Evolutionary conservation across 2,329 filamentous ascomycete species (phyloP).

Genomic region (Ophiocordyceps robertsii): DNA sequence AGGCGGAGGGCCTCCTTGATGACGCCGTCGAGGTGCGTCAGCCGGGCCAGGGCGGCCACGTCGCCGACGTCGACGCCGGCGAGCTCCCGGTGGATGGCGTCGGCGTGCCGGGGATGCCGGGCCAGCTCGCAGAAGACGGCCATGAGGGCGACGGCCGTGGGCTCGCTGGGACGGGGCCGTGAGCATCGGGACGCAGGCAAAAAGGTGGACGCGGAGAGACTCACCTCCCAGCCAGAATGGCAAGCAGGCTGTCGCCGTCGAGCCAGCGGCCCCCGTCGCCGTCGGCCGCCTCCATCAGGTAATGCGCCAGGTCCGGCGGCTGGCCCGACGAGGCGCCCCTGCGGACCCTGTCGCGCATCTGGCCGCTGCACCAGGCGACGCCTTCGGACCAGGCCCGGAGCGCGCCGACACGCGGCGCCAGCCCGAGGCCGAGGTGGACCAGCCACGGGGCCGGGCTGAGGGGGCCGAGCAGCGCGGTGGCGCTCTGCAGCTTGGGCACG

Average conservation of each 20-base stretch:
- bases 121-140: too few species aligned
- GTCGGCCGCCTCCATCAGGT: conserved; percentile 2
- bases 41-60: too few species aligned
- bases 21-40: too few species aligned
- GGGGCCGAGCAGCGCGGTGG: conserved; percentile 14
- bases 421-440: conserved; percentile 9
- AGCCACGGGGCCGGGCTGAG: conserved; percentile 15
- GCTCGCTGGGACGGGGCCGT: conserved; percentile 8
- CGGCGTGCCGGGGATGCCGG: too few species aligned
- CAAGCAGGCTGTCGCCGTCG: conserved; percentile 2
- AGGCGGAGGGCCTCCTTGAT: conserved; percentile 11
- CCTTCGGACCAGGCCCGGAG: conserved; percentile 11
- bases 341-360: conserved; percentile 6
- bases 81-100: too few species aligned
- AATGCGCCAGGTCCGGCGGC: conserved; percentile 1
- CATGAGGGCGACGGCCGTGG: background rate
- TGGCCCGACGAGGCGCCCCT: background rate
- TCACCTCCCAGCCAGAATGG: conserved; percentile 11
- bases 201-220: too few species aligned
- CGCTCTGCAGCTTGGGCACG: conserved; percentile 11
- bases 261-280: background rate
- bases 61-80: too few species aligned
- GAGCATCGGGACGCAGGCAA: too few species aligned
- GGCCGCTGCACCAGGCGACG: conserved; percentile 9
- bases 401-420: conserved; percentile 5